Percentiles rank a stretch among this genome's conserved stretches.
phyloP scores from a whole-genome alignment of 441 rosid species.

The Capsella rubella region DNA sequence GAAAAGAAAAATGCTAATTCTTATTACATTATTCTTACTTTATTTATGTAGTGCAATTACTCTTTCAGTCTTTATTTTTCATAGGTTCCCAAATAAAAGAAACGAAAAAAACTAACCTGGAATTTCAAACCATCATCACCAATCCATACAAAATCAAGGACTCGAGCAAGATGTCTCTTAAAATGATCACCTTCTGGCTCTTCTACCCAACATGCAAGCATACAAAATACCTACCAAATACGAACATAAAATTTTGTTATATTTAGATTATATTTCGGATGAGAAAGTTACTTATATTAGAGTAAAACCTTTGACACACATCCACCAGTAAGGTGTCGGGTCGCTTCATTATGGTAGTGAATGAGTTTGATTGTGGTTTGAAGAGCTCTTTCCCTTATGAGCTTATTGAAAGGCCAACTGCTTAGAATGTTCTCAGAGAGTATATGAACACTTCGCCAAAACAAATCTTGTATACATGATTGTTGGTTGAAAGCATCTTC shows the following conservation, averaged over 20 bases:
- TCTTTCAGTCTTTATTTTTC: too few relatives aligned
- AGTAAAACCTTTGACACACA: not conserved
- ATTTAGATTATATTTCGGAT: too few relatives aligned
- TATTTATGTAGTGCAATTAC: too few relatives aligned
- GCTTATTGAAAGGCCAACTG: conserved; percentile 23
- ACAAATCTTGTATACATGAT: conserved; percentile 3
- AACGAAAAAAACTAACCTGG: conserved; percentile 31
- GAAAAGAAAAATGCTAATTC: too few relatives aligned
- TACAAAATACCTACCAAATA: conserved; percentile 11
- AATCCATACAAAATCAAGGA: conserved; percentile 48
- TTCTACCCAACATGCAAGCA: conserved; percentile 57
- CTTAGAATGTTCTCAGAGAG: not conserved
- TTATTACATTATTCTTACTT: too few relatives aligned
- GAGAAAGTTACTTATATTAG: too few relatives aligned
- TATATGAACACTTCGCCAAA: conserved; percentile 18
- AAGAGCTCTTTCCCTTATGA: conserved; percentile 25
- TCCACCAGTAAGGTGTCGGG: conserved; percentile 24
- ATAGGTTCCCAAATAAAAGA: too few relatives aligned
- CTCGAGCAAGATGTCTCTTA: conserved; percentile 49
- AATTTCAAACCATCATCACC: conserved; percentile 57
- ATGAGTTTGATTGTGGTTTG: conserved; percentile 6
- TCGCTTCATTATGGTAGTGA: conserved; percentile 23
- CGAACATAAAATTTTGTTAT: too few relatives aligned
- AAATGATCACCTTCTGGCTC: conserved; percentile 49
- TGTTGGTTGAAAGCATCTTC: conserved; percentile 15